Conservation (phyloP, 106 monocot species). For the Acorus gramineus region DNA sequence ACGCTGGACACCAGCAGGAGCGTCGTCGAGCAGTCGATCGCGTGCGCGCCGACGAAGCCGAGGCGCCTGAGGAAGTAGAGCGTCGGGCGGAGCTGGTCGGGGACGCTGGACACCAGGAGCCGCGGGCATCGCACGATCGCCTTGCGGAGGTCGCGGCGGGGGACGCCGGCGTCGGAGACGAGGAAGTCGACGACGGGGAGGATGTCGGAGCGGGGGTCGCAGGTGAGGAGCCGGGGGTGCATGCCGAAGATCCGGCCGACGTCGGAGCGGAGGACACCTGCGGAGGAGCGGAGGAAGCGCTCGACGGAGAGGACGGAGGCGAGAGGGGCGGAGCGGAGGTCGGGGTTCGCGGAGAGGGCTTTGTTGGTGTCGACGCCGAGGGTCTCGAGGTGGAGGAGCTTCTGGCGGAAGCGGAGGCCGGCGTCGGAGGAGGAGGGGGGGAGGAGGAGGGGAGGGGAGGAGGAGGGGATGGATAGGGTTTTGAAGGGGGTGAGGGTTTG, state of each 20-base stretch:
- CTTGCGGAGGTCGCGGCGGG: conserved; percentile 20
- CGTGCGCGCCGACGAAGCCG: conserved; percentile 43
- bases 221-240: conserved; percentile 57
- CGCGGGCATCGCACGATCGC: conserved; percentile 57
- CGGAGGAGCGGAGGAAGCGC: conserved; percentile 14
- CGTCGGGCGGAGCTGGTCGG: conserved; percentile 42
- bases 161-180: conserved; percentile 26
- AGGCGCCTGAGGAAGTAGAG: conserved; percentile 62
- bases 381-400: conserved; percentile 42
- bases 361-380: conserved; percentile 33
- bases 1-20: conserved; percentile 64
- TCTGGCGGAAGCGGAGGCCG: conserved; percentile 52
- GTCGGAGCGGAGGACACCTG: conserved; percentile 24
- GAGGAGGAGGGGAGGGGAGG: neutral
- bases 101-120: conserved; percentile 52
- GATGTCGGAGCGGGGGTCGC: conserved; percentile 30
- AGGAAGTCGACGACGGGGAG: conserved; percentile 47
- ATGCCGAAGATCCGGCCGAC: conserved; percentile 43
- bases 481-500: neutral
- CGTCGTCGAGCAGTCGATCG: conserved; percentile 33
- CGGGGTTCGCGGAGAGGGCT: conserved; percentile 51
- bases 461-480: neutral
- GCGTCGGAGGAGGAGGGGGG: conserved; percentile 16
- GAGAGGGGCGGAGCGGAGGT: conserved; percentile 31
- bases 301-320: too few relatives aligned